Evolutionary conservation across 164 flowering plant species (phyloP), one percentile per base, ranked within the genome.

Genomic region (Magnolia officinalis): DNA sequence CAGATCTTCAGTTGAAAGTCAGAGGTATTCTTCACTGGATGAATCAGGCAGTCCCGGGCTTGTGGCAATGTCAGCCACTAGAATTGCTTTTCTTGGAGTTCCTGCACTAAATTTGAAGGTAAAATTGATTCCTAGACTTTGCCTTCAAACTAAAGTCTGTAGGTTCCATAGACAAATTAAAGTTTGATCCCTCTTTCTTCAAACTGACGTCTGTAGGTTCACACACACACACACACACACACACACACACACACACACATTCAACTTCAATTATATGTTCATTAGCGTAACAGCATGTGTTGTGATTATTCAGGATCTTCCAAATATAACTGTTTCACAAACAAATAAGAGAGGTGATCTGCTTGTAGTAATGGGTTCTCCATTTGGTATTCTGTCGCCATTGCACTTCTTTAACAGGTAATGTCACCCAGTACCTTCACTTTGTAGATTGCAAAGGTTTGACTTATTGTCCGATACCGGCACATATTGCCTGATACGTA

Each of bases 361-460:
- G 79, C 88, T 96, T 77, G 81, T 96, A 58, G 91, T 89, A 10
- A 83, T 90, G 84, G 99, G 97, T 70, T 94, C 99, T 83, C 99
- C 99, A 70, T 96, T 96, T 83, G 99, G 98, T 66, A 73, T 92
- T 74, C 87, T 96, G 59, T 96, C 99, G 52, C 98, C 99, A n/a
- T 51, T 84, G 76, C 99, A 96, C 85, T 96, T 96, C 88, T 83
- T 89, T 74, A 96, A 96, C 84, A 92, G 97, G 99, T 93, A 83
- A 58, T 8, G 65, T 68, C 6, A 71, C n/a, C 24, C 10, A 16
- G 11, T 59, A 50, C 64, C 23, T 59, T 73, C 13, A 21, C 24
- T 65, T 23, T 65, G 13, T 65, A 20, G 68, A 65, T 65, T 21
- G 68, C 45, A 37, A 37, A 37, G 45, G 45, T 37, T 37, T 37